These are phyloP conservation scores for Pythium scleroteichum DNA, from an alignment of 352 stramenopile genomes.

Conservation along the genomic window DNA sequence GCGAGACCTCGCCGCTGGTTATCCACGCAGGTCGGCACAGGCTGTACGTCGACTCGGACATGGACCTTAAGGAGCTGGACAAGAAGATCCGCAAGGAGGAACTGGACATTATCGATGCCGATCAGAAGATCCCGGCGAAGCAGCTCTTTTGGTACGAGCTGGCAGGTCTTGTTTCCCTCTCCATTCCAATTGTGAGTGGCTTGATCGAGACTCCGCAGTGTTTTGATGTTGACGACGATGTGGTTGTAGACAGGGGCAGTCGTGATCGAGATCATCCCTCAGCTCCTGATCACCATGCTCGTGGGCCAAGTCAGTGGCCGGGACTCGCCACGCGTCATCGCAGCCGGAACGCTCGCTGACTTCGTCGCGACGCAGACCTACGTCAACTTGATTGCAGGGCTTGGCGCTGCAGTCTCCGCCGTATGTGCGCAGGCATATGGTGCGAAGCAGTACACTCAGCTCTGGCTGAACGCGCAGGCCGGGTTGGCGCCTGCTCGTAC, in stretches of 20 bases:
- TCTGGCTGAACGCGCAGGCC: conserved; percentile 47
- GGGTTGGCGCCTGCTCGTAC: conserved; percentile 26
- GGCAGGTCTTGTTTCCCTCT: conserved; percentile 7
- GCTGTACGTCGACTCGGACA: conserved; percentile 7
- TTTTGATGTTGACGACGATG: too few relatives aligned
- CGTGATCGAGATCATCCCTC: conserved; percentile 10
- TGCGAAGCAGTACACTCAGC: conserved; percentile 31
- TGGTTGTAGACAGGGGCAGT: conserved; percentile 6
- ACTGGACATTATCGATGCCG: background rate
- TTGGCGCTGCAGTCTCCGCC: conserved; percentile 37
- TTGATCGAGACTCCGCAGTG: background rate
- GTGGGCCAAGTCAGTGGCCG: conserved; percentile 1
- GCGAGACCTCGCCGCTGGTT: conserved; percentile 8
- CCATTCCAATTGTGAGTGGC: conserved; percentile 16
- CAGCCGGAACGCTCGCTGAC: conserved; percentile 8
- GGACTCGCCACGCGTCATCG: background rate
- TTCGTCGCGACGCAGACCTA: conserved; percentile 2
- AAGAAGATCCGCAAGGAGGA: conserved; percentile 7
- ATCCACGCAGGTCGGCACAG: background rate
- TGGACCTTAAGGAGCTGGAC: background rate
- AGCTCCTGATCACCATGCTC: conserved; percentile 7
- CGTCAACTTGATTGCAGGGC: conserved; percentile 23
- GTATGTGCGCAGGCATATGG: conserved; percentile 42
- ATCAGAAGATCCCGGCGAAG: background rate
- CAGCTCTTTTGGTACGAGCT: conserved; percentile 16